phyloP scores from a whole-genome alignment of 495 filamentous ascomycete species.

The Diplogelasinospora grovesii region DNA sequence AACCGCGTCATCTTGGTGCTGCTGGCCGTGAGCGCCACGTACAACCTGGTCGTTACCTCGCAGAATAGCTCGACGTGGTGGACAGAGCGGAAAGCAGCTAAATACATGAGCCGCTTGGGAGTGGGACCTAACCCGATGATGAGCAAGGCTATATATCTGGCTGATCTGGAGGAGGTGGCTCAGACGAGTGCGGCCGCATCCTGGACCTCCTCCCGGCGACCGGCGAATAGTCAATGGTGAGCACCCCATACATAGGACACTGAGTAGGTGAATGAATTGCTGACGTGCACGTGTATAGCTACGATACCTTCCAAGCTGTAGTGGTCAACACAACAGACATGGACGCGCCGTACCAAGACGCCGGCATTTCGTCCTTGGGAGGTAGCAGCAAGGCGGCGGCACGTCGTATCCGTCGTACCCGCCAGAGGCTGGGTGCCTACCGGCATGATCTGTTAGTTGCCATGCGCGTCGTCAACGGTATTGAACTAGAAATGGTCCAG shows the following conservation, averaged over 20 bases:
- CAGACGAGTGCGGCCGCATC: constrained; percentile 20
- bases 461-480: constrained; percentile 78
- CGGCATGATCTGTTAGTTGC: constrained; percentile 91
- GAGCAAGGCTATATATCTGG: constrained; percentile 76
- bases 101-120: constrained; percentile 73
- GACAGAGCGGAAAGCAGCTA: constrained; percentile 70
- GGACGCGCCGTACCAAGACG: constrained; percentile 42
- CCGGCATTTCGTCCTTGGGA: constrained; percentile 34
- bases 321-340: constrained; percentile 48
- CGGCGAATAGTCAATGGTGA: constrained; percentile 36
- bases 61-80: constrained; percentile 69
- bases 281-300: no score
- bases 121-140: constrained; percentile 71
- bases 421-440: constrained; percentile 74
- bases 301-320: constrained; percentile 48
- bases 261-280: constrained; percentile 10
- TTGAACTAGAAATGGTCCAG: constrained; percentile 76
- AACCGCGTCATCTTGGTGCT: constrained; percentile 67
- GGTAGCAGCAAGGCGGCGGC: constrained; percentile 52
- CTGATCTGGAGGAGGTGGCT: constrained; percentile 69
- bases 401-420: constrained; percentile 63
- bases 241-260: no score
- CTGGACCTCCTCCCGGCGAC: constrained; percentile 15
- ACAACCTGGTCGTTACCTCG: constrained; percentile 67
- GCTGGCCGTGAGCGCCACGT: constrained; percentile 56